Conservation (phyloP, 2,329 filamentous ascomycete species). For the Remersonia thermophila region DNA sequence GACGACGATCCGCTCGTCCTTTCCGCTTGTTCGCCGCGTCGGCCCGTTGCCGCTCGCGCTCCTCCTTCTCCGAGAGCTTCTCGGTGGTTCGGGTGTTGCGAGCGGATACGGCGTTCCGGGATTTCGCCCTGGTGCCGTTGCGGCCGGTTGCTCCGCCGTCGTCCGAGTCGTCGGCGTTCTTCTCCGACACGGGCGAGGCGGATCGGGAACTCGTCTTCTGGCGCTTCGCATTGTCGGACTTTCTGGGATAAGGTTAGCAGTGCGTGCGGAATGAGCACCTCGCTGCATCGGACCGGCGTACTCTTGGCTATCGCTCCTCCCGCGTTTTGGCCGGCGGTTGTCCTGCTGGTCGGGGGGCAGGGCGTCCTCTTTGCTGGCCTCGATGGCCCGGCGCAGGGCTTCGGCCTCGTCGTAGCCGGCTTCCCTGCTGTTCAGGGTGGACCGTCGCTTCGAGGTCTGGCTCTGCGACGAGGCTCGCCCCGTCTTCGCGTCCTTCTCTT, state of each 20-base stretch:
- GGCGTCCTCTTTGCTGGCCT: conserved; percentile 82
- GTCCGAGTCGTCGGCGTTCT: conserved; percentile 54
- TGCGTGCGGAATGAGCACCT: conserved; percentile 8
- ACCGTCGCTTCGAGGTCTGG: conserved; percentile 67
- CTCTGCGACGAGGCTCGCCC: conserved; percentile 34
- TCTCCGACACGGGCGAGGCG: conserved; percentile 44
- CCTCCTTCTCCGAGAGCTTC: conserved; percentile 51
- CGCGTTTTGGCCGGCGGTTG: conserved; percentile 63
- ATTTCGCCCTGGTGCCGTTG: conserved; percentile 43
- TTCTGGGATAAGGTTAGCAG: conserved; percentile 36
- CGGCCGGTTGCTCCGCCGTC: conserved; percentile 46
- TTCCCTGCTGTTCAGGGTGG: conserved; percentile 93
- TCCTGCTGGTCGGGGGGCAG: conserved; percentile 39
- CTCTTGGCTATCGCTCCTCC: conserved; percentile 88
- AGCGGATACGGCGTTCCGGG: conserved; percentile 37
- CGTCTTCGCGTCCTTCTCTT: conserved; percentile 32
- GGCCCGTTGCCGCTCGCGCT: conserved; percentile 58
- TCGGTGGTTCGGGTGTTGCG: conserved; percentile 47
- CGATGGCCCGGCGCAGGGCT: conserved; percentile 75
- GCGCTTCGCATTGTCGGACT: conserved; percentile 60
- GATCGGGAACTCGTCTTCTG: conserved; percentile 73
- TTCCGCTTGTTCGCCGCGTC: conserved; percentile 73
- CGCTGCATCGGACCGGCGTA: conserved; percentile 36
- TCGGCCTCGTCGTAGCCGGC: conserved; percentile 95
- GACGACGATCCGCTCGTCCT: conserved; percentile 66